These are phyloP conservation scores for Meira miltonrushii DNA, from an alignment of 1,284 basidiomycete genomes.

Conservation along the genomic window DNA sequence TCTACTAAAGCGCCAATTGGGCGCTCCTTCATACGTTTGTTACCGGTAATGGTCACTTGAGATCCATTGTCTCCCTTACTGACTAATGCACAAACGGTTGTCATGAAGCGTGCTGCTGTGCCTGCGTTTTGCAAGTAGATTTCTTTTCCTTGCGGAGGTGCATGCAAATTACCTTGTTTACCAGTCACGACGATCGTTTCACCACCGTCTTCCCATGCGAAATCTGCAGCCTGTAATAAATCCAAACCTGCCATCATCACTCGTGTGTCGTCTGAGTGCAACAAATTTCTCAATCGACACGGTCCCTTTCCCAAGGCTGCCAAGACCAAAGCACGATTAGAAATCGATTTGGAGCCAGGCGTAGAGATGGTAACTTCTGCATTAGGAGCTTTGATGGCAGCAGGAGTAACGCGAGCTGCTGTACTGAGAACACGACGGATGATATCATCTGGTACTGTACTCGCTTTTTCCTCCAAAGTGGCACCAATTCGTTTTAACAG, in stretches of 20 bases:
- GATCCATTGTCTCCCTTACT: constrained; percentile 16
- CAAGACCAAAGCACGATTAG: constrained; percentile 87
- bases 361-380: constrained; percentile 73
- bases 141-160: constrained; percentile 62
- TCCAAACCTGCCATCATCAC: constrained; percentile 97
- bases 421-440: constrained; percentile 58
- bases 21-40: constrained; percentile 97
- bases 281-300: constrained; percentile 78
- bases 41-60: constrained; percentile 73
- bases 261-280: constrained; percentile 96
- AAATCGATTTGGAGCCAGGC: constrained; percentile 93
- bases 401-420: constrained; percentile 56
- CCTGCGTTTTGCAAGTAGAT: constrained; percentile 96
- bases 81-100: constrained; percentile 80
- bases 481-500: constrained; percentile 83
- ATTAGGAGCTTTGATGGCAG: constrained; percentile 9
- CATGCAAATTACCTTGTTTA: constrained; percentile 68
- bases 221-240: constrained; percentile 68
- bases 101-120: constrained; percentile 94
- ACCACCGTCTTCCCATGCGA: constrained; percentile 85
- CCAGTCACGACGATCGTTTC: constrained; percentile 90
- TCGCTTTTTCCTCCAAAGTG: constrained; percentile 87
- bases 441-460: constrained; percentile 61
- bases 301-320: constrained; percentile 86
- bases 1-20: constrained; percentile 90